Evolutionary conservation across 164 flowering plant species (phyloP).

Genomic region (Protea cynaroides): DNA sequence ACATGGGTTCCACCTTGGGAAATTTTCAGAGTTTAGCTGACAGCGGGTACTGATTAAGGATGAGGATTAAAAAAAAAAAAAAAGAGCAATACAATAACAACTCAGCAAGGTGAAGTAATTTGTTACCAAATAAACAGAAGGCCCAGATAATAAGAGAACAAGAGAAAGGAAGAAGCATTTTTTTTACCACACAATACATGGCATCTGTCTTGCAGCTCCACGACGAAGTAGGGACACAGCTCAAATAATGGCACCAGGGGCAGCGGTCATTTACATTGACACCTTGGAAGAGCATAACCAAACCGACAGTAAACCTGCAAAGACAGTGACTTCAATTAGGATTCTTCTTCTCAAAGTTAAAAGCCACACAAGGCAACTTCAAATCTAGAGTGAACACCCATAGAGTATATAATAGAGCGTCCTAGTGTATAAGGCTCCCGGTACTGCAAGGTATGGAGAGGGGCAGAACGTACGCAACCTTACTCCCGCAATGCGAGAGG

Average conservation of each 20-base stretch:
- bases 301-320: slow-evolving; percentile 55
- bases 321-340: neutral
- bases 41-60: too few relatives aligned
- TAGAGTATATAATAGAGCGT: too few relatives aligned
- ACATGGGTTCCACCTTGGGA: too few relatives aligned
- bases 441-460: too few relatives aligned
- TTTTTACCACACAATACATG: slow-evolving; percentile 53
- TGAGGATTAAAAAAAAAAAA: too few relatives aligned
- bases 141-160: neutral
- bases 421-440: too few relatives aligned
- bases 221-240: slow-evolving; percentile 69
- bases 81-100: neutral
- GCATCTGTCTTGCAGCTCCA: slow-evolving; percentile 76
- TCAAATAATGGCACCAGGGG: slow-evolving; percentile 95
- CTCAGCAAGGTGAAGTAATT: neutral
- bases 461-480: too few relatives aligned
- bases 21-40: too few relatives aligned
- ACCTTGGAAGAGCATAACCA: slow-evolving; percentile 68
- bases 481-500: too few relatives aligned
- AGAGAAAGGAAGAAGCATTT: neutral
- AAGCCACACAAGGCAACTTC: too few relatives aligned
- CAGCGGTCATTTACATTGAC: slow-evolving; percentile 78
- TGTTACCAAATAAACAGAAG: neutral
- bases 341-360: too few relatives aligned
- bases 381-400: too few relatives aligned